phyloP scores from a whole-genome alignment of 257 asterid genomes.

The Eucommia ulmoides region DNA sequence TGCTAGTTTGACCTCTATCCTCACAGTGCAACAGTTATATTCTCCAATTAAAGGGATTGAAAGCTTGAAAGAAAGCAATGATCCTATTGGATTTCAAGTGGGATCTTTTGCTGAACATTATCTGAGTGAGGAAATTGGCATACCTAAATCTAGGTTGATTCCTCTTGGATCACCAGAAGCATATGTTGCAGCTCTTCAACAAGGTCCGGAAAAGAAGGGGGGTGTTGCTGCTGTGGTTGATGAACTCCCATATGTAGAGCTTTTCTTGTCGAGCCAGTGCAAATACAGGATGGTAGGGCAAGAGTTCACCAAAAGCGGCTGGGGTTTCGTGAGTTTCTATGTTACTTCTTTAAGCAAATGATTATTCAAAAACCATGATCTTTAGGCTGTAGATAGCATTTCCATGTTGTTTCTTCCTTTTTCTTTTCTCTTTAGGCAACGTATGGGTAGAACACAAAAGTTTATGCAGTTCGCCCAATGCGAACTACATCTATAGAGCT shows the following conservation, averaged over 20 bases:
- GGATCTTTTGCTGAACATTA: constrained; percentile 56
- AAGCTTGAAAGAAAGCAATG: constrained; percentile 29
- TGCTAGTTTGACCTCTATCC: constrained; percentile 59
- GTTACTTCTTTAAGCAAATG: neutral
- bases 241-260: constrained; percentile 46
- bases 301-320: constrained; percentile 48
- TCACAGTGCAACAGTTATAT: constrained; percentile 54
- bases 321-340: constrained; percentile 62
- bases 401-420: no score
- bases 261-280: constrained; percentile 38
- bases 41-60: constrained; percentile 47
- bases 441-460: neutral
- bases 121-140: constrained; percentile 35
- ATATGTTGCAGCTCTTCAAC: constrained; percentile 35
- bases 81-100: constrained; percentile 54
- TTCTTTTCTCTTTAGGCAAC: no score
- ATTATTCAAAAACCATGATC: neutral
- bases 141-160: constrained; percentile 40
- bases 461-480: neutral
- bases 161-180: constrained; percentile 43
- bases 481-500: neutral
- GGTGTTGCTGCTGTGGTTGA: constrained; percentile 70
- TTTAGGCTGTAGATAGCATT: neutral
- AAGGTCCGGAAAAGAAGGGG: constrained; percentile 38
- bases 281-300: constrained; percentile 45